phyloP scores from a whole-genome alignment of 768 basidiomycete species.

The Hygrophorus pudorinus region DNA sequence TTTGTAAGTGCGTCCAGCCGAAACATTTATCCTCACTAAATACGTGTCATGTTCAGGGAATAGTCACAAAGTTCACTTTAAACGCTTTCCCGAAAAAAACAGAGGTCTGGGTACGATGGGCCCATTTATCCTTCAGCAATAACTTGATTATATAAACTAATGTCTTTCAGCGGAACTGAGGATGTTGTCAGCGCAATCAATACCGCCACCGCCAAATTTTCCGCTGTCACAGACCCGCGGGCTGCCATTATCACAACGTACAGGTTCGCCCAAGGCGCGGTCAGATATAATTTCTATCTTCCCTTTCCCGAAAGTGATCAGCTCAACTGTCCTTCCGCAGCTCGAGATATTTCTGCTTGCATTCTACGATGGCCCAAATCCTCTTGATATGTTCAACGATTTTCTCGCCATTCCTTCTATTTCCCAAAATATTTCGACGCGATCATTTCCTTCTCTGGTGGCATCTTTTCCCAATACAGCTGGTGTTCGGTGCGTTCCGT shows the following conservation, averaged over 20 bases:
- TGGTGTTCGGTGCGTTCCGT: no score
- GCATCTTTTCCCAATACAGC: conserved; percentile 23
- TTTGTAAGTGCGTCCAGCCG: conserved; percentile 22
- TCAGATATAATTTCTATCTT: neutral
- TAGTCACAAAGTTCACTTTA: conserved; percentile 49
- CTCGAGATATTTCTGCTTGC: conserved; percentile 26
- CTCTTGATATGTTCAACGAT: conserved; percentile 39
- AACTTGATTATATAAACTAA: conserved; percentile 6
- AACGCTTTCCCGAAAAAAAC: conserved; percentile 44
- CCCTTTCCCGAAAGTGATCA: no score
- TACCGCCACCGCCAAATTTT: conserved; percentile 31
- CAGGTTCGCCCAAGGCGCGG: conserved; percentile 15
- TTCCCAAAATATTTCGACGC: conserved; percentile 27
- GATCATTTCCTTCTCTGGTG: conserved; percentile 33
- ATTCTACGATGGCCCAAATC: no score
- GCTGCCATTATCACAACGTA: conserved; percentile 42
- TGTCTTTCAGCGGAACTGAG: conserved; percentile 19
- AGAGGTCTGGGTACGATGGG: conserved; percentile 44
- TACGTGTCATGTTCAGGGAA: conserved; percentile 26
- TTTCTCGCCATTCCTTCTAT: conserved; percentile 37
- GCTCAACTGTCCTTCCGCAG: conserved; percentile 11
- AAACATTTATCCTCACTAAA: neutral
- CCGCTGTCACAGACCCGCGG: conserved; percentile 27
- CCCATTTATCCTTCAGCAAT: neutral
- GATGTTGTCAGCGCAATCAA: conserved; percentile 18